Percentiles rank a stretch among this genome's conserved stretches.
Conservation (phyloP, 2,329 filamentous ascomycete genomes). For the Beauveria brongniartii region DNA sequence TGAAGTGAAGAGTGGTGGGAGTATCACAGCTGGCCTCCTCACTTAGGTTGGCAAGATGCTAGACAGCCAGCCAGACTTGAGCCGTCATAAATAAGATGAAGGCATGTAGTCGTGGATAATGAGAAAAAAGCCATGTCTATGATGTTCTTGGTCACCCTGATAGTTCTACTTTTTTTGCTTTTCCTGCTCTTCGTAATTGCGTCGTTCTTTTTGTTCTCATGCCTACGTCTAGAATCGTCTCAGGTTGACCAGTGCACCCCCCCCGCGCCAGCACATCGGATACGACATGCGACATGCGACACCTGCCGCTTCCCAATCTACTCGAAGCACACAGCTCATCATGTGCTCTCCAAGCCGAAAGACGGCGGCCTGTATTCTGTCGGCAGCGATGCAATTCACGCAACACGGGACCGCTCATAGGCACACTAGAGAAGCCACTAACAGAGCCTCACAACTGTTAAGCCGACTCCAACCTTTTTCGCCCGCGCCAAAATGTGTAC, state of each 20-base stretch:
- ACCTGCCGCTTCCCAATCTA: neutral
- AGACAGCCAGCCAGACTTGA: neutral
- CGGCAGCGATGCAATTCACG: neutral
- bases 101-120: too few species aligned
- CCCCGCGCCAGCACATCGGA: neutral
- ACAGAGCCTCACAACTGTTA: slow-evolving; percentile 1
- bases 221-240: too few species aligned
- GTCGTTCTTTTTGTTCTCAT: too few species aligned
- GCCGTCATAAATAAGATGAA: neutral
- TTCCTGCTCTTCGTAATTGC: too few species aligned
- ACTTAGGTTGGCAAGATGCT: neutral
- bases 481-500: neutral
- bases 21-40: neutral
- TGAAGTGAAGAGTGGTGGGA: neutral
- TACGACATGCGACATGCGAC: neutral
- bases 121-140: too few species aligned
- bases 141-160: too few species aligned
- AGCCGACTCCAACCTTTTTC: slow-evolving; percentile 7
- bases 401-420: neutral
- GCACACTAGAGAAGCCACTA: neutral
- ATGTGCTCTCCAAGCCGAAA: neutral
- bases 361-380: neutral
- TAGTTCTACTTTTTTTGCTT: too few species aligned
- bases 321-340: neutral
- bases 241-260: neutral